A percentile compares a stretch with the other conserved stretches of the same genome.
Evolutionary conservation across 768 basidiomycete genomes (phyloP).

Genomic region (Mycena crocata): DNA sequence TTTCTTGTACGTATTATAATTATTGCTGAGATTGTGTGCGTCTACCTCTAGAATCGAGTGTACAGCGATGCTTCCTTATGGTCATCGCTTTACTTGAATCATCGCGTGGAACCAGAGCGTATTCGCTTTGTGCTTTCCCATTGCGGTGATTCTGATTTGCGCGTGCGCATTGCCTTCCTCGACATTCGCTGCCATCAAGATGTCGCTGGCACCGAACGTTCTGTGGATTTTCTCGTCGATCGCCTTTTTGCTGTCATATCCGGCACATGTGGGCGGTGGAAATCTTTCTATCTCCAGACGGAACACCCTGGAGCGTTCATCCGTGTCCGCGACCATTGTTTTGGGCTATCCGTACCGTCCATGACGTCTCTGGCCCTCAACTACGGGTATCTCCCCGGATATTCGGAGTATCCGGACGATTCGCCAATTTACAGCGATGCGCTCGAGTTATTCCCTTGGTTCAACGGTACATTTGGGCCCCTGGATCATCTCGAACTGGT

Average conservation of each 20-base stretch:
- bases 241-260: neutral
- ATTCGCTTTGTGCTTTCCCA: neutral
- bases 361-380: neutral
- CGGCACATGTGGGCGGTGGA: neutral
- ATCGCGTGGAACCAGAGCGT: neutral
- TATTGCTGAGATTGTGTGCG: too few relatives aligned
- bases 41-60: neutral
- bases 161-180: neutral
- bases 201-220: too few relatives aligned
- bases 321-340: neutral
- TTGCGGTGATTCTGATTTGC: neutral
- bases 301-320: neutral
- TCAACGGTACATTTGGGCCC: neutral
- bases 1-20: too few relatives aligned
- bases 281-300: neutral
- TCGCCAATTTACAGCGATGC: neutral
- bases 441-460: neutral
- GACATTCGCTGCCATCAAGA: neutral
- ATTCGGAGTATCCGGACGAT: neutral
- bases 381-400: neutral
- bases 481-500: neutral
- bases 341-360: neutral
- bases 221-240: neutral
- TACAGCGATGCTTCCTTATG: neutral
- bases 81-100: neutral